Conservation (phyloP, 2,329 filamentous ascomycete species). For the Acrodontium crateriforme region DNA sequence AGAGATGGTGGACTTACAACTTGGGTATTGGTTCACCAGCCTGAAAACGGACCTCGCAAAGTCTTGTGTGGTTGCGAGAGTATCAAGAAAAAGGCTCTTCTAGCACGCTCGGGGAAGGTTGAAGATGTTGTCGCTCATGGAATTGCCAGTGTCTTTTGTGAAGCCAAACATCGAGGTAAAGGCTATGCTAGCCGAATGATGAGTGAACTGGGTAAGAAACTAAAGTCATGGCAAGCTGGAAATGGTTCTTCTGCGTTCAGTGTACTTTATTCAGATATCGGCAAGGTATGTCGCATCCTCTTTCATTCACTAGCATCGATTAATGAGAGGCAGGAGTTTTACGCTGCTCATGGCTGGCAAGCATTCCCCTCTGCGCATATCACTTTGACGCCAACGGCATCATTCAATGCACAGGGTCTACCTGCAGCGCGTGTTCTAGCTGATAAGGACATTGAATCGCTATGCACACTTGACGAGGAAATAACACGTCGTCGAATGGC, state of each 20-base stretch:
- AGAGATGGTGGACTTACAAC: slow-evolving; percentile 41
- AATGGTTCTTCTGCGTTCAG: slow-evolving; percentile 47
- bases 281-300: slow-evolving; percentile 34
- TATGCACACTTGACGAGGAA: slow-evolving; percentile 52
- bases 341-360: slow-evolving; percentile 64
- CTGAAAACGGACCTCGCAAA: slow-evolving; percentile 14
- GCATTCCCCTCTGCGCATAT: slow-evolving; percentile 62
- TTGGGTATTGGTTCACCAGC: slow-evolving; percentile 45
- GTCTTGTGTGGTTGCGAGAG: slow-evolving; percentile 48
- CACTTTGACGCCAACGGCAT: slow-evolving; percentile 38
- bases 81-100: slow-evolving; percentile 33
- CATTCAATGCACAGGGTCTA: slow-evolving; percentile 3
- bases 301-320: background rate
- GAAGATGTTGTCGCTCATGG: slow-evolving; percentile 54
- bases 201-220: slow-evolving; percentile 43
- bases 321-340: slow-evolving; percentile 40
- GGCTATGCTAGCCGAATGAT: slow-evolving; percentile 73
- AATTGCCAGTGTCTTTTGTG: slow-evolving; percentile 64
- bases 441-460: slow-evolving; percentile 44
- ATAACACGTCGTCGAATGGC: slow-evolving; percentile 44
- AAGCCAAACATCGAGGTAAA: slow-evolving; percentile 49
- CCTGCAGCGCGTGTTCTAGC: slow-evolving; percentile 30
- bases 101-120: slow-evolving; percentile 30
- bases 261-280: slow-evolving; percentile 76
- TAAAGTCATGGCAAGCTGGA: slow-evolving; percentile 40